These are phyloP conservation scores for Sordariomycetes sp. DNA, from an alignment of 2,329 filamentous ascomycete genomes.

Conservation along the genomic window DNA sequence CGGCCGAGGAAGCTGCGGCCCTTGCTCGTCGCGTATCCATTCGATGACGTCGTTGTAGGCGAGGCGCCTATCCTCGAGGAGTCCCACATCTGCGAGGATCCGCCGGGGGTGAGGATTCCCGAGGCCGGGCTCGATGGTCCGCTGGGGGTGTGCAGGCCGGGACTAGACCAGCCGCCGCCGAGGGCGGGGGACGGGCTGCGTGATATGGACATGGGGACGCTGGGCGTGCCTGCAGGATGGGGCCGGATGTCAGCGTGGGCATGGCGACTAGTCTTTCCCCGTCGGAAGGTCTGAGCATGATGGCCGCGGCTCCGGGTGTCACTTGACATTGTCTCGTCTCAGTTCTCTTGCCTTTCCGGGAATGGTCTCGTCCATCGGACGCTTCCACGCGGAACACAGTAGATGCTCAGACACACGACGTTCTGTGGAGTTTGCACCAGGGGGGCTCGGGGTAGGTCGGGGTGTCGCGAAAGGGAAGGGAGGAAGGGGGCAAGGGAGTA, in stretches of 20 bases:
- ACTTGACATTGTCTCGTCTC: not conserved
- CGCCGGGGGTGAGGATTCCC: slow-evolving; percentile 43
- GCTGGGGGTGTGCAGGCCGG: slow-evolving; percentile 60
- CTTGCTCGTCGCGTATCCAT: slow-evolving; percentile 69
- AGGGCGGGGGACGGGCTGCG: slow-evolving; percentile 78
- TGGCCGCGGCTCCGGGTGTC: not conserved
- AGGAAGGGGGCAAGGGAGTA: not conserved
- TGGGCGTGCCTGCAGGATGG: slow-evolving; percentile 37
- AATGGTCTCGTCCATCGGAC: not conserved
- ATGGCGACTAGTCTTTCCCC: not conserved
- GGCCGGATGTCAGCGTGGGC: not conserved
- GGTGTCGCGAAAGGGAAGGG: not conserved
- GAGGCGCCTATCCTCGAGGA: not conserved
- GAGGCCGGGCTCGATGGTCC: slow-evolving; percentile 58
- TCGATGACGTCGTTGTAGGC: slow-evolving; percentile 31
- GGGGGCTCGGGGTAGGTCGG: not conserved
- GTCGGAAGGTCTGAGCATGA: not conserved
- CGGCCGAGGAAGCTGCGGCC: slow-evolving; percentile 81
- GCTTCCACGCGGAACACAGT: not conserved
- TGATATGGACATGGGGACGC: slow-evolving; percentile 66
- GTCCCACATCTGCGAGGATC: not conserved
- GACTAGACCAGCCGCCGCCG: slow-evolving; percentile 75
- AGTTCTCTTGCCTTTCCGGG: not conserved
- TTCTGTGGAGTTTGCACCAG: slow-evolving; percentile 1
- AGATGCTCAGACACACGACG: not conserved